Conservation (phyloP, 2,329 filamentous ascomycete species). For the Lachnellula cervina region DNA sequence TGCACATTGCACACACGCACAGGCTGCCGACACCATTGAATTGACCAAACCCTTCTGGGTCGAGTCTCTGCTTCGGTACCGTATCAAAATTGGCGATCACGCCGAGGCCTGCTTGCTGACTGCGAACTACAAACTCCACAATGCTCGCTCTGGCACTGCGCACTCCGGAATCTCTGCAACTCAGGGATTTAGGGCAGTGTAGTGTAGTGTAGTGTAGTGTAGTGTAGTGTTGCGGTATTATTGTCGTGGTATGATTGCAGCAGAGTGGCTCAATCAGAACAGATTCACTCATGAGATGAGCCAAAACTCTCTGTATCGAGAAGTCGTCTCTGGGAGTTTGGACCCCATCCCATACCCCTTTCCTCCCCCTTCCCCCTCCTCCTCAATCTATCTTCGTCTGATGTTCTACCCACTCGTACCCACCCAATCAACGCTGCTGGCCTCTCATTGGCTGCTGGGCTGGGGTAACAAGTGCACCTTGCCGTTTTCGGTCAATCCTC, state of each 20-base stretch:
- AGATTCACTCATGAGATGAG: not conserved
- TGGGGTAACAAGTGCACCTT: not conserved
- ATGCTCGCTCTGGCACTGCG: no score
- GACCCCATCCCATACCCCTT: not conserved
- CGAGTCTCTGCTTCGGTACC: constrained; percentile 10
- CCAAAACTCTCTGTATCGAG: not conserved
- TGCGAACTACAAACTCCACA: not conserved
- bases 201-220: no score
- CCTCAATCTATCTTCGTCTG: not conserved
- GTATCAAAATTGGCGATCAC: constrained; percentile 8
- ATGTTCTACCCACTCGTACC: not conserved
- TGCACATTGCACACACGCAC: constrained; percentile 4
- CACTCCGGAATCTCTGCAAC: not conserved
- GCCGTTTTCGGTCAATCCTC: not conserved
- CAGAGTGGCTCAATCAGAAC: not conserved
- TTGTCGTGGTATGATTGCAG: not conserved
- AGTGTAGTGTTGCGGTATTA: not conserved
- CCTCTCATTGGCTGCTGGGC: not conserved
- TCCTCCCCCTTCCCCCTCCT: not conserved
- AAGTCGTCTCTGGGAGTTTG: not conserved
- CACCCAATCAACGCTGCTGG: not conserved
- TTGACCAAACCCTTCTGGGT: constrained; percentile 11
- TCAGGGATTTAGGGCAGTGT: not conserved
- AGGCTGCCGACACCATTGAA: constrained; percentile 2
- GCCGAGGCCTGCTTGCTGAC: not conserved